Evolutionary conservation across 129 eudicot species (phyloP), one percentile per base, ranked within the genome.

Genomic region (Silybum marianum): DNA sequence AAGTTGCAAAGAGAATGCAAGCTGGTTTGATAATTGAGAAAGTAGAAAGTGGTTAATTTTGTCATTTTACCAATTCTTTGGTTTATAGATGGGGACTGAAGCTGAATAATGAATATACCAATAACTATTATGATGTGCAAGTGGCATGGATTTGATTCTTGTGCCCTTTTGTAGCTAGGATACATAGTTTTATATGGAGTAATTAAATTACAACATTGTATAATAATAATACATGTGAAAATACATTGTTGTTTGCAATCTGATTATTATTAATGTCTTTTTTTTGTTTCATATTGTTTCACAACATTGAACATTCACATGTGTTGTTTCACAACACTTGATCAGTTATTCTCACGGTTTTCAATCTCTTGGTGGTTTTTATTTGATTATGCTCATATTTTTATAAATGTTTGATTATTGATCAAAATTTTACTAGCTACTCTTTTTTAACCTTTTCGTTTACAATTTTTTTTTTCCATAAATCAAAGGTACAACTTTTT

Each of bases 71-170:
- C 39, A 28, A 28, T 74, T 66, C 34, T 18, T 65, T 44, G 68
- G 4, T 10, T 44, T 81, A 48, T 81, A 74, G 80, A 74, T 80
- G 77, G 78, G 44, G 63, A 78, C 44, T 78, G 22, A 81, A 81
- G 74, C 54, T 66, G 75, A 66, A 67, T 74, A 74, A 81, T 74
- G 80, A 74, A 74, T 81, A 81, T 74, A 28, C 69, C 66, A 44
- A 34, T 71, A 5, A 19, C 69, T 74, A 74, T 58, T 79, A 9
- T 71, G 60, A 30, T 81, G 39, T 66, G 51, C 84, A 81, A 73
- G 79, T 73, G 11, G 79, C 23, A 26, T 73, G 66, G 46, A 74
- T 74, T 42, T 65, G 69, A 48, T 81, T 81, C 66, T 42, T 74
- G 74, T 80, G 73, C 68, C 66, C 60, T 80, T 70, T 70, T 77